Evolutionary conservation across 495 filamentous ascomycete genomes (phyloP), one percentile per base, ranked within the genome.

Genomic region (Bryoglossum gracile): DNA sequence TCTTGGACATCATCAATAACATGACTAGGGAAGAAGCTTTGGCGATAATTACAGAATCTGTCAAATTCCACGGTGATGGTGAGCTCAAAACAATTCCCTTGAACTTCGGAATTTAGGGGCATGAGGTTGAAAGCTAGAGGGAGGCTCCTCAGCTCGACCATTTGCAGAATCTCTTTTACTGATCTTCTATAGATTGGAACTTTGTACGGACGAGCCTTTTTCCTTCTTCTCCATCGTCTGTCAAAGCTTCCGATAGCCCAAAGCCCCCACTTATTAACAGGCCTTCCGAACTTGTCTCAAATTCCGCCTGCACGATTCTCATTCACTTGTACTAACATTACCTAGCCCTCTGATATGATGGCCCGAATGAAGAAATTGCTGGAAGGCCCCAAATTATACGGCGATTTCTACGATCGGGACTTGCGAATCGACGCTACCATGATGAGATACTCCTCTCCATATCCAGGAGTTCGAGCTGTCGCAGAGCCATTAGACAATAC

Each of bases 391-490:
- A 65, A 62, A 43, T 41, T 38, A 8, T 63, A 65, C 41, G 63
- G 61, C n/a, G 61, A 62, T 9, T 65, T 65, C 16, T 68, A 63
- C 35, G 65, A 67, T 19, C 61, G 62, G 3, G 65, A 68, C 48
- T 42, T 68, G 26, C 49, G 61, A 16, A 58, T 65, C 28, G 66
- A 67, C 49, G 65, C 63, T 24, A 56, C 57, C 17, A 58, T 67
- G 61, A 63, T 66, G 61, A 57, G 58, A 21, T 68, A 62, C 43
- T 63, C 56, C 4, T 71, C 68, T 0, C 69, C 71, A 0, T 74
- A 72, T 47, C 66, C 68, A 1, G 71, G 66, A n/a, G 71, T 74
- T 4, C 64, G 71, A 8, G 65, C 71, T 24, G 65, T 68, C 33
- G 64, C 66, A 0, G 63, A 67, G 6, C 57, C 61, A 16, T 49